Conservation (phyloP, 768 basidiomycete genomes). For the Mycena chlorophos region DNA sequence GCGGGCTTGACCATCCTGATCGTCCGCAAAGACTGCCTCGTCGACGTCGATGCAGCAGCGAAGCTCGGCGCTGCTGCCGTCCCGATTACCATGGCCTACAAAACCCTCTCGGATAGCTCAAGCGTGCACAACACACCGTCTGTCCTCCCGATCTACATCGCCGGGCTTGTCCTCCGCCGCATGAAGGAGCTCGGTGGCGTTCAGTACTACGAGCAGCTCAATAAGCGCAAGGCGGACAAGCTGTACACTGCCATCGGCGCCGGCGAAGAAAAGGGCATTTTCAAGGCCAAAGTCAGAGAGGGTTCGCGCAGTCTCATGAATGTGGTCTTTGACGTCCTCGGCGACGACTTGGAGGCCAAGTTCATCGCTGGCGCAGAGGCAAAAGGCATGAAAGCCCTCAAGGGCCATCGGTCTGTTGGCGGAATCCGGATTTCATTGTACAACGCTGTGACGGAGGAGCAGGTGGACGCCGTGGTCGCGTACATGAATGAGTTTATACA, state of each 20-base stretch:
- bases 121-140: slow-evolving; percentile 94
- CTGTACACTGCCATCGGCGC: slow-evolving; percentile 72
- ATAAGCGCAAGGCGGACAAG: slow-evolving; percentile 71
- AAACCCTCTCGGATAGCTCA: slow-evolving; percentile 69
- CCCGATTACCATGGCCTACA: slow-evolving; percentile 81
- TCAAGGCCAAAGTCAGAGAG: slow-evolving; percentile 68
- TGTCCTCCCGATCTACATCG: slow-evolving; percentile 87
- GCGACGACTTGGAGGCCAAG: slow-evolving; percentile 67
- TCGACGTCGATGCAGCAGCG: slow-evolving; percentile 81
- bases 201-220: slow-evolving; percentile 61
- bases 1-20: slow-evolving; percentile 92
- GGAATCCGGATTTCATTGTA: slow-evolving; percentile 79
- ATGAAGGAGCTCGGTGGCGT: slow-evolving; percentile 68
- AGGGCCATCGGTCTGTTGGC: slow-evolving; percentile 73
- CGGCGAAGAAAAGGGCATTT: slow-evolving; percentile 70
- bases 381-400: slow-evolving; percentile 79
- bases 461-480: slow-evolving; percentile 58
- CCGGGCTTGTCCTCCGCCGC: slow-evolving; percentile 78
- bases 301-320: slow-evolving; percentile 95
- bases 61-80: slow-evolving; percentile 71
- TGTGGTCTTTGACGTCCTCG: slow-evolving; percentile 77
- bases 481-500: slow-evolving; percentile 67
- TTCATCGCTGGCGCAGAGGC: slow-evolving; percentile 83
- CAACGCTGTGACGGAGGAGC: slow-evolving; percentile 81
- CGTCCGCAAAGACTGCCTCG: slow-evolving; percentile 89